Evolutionary conservation across 2,329 filamentous ascomycete species (phyloP), one percentile per base, ranked within the genome.

Genomic region (Coniochaeta sp.): DNA sequence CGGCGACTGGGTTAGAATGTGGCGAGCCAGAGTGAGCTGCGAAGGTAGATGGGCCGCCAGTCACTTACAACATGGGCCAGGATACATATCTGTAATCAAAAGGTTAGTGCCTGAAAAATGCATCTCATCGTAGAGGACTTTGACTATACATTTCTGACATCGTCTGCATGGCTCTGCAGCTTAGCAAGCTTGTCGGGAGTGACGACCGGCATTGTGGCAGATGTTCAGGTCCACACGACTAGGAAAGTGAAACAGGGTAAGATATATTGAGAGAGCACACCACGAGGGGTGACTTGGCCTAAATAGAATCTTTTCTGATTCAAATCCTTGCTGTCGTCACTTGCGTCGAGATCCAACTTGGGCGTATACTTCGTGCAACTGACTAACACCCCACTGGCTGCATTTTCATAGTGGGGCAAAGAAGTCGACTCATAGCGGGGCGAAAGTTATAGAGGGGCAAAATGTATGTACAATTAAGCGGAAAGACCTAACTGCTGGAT

Each of bases 181-280:
- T 87, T 85, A 67, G 95, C 89, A 71, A 99, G 85, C 81, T 96
- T 93, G 67, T 97, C 91, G 64, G 93, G 87, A 65, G 86, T 89
- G 66, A 99, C 91, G 66, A 97, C 88, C 65, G 95, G 93, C 95
- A 99, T 99, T 62, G 70, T 83, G 75, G 62, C 19, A 26, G 16
- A 17, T 52, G 2, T 30, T 17, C 26, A 17, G 24, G n/a, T 17
- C 47, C 24, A 17, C 10, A 47, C 47, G 22, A 28, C 24, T n/a
- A n/a, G 22, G 9, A 52, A 52, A 26, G 12, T 52, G 24, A 26
- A 8, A 28, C 12, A n/a, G 30, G 26, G 14, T n/a, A 24, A 36
- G 24, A 28, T 52, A 52, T 52, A 9, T 30, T 17, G 22, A 8
- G 24, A 30, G n/a, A n/a, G 4, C 19, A 17, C 14, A 12, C 17